A percentile compares a stretch with the other conserved stretches of the same genome.
phyloP scores from a whole-genome alignment of 345 rosid genomes.

The Capsella bursapastoris region DNA sequence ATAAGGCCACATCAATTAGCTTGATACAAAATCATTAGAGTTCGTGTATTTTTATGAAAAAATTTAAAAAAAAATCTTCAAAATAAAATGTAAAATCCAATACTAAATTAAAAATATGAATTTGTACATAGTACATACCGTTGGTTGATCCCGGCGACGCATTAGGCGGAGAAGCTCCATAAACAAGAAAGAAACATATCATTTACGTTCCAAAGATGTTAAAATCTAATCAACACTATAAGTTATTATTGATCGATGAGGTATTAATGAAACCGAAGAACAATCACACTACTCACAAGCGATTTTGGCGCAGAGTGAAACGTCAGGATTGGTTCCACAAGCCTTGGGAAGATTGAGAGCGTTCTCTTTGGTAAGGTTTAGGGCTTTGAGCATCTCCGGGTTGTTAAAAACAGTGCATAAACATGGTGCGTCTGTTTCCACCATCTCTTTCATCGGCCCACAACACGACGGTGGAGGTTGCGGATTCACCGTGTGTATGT shows the following conservation, averaged over 20 bases:
- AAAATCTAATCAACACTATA: neutral
- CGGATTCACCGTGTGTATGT: constrained; percentile 27
- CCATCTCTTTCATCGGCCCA: constrained; percentile 48
- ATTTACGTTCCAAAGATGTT: neutral
- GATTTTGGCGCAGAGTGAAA: constrained; percentile 47
- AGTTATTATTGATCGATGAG: neutral
- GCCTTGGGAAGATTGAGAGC: constrained; percentile 57
- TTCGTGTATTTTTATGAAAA: neutral
- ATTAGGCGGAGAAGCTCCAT: constrained; percentile 31
- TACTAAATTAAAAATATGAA: neutral
- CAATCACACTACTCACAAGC: constrained; percentile 24
- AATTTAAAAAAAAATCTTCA: neutral
- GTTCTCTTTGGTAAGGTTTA: constrained; percentile 51
- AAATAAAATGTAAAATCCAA: neutral
- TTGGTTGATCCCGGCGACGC: constrained; percentile 12
- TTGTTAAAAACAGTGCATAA: constrained; percentile 51
- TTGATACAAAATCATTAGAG: neutral
- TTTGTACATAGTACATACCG: constrained; percentile 23
- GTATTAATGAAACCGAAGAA: neutral
- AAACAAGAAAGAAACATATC: neutral
- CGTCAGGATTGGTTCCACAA: constrained; percentile 54
- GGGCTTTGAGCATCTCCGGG: constrained; percentile 35
- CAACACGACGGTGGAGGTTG: constrained; percentile 62
- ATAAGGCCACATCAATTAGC: constrained; percentile 12
- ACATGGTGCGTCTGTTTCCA: constrained; percentile 46